These are phyloP conservation scores for Apiotrichum montevideense DNA, from an alignment of 1,284 basidiomycete species.

Conservation along the genomic window DNA sequence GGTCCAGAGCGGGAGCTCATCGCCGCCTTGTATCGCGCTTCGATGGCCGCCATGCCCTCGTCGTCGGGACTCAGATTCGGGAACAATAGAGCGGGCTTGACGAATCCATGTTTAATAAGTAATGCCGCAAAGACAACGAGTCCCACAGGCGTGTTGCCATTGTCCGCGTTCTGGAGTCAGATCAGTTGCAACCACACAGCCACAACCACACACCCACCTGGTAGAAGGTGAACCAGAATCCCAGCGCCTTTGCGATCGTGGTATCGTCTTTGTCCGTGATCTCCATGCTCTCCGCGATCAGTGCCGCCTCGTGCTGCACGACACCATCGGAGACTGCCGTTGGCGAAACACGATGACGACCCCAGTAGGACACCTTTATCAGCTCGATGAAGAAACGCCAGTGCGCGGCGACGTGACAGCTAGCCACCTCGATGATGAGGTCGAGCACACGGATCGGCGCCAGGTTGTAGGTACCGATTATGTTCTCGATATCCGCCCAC, in stretches of 20 bases:
- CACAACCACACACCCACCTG: conserved; percentile 53
- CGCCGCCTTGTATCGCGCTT: conserved; percentile 61
- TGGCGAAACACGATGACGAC: neutral
- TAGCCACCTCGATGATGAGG: conserved; percentile 85
- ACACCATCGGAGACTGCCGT: conserved; percentile 4
- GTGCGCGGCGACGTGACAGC: conserved; percentile 71
- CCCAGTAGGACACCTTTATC: conserved; percentile 47
- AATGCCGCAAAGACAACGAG: conserved; percentile 79
- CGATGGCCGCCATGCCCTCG: conserved; percentile 62
- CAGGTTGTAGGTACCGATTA: conserved; percentile 93
- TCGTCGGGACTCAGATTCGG: conserved; percentile 68
- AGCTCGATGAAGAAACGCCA: conserved; percentile 88
- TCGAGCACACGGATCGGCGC: conserved; percentile 92
- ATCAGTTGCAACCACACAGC: too few species aligned
- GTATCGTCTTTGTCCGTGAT: conserved; percentile 49
- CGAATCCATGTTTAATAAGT: conserved; percentile 78
- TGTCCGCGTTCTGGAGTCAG: conserved; percentile 46
- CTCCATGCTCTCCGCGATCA: conserved; percentile 43
- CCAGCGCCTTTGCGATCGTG: conserved; percentile 82
- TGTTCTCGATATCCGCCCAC: conserved; percentile 79
- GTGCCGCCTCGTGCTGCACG: conserved; percentile 29
- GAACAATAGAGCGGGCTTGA: conserved; percentile 70
- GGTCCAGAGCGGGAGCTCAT: conserved; percentile 61
- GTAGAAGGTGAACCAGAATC: conserved; percentile 91
- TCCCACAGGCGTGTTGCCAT: conserved; percentile 58